Evolutionary conservation across 192 early-diverging fungal species (phyloP), one percentile per base, ranked within the genome.

Genomic region (Diversispora epigaea): DNA sequence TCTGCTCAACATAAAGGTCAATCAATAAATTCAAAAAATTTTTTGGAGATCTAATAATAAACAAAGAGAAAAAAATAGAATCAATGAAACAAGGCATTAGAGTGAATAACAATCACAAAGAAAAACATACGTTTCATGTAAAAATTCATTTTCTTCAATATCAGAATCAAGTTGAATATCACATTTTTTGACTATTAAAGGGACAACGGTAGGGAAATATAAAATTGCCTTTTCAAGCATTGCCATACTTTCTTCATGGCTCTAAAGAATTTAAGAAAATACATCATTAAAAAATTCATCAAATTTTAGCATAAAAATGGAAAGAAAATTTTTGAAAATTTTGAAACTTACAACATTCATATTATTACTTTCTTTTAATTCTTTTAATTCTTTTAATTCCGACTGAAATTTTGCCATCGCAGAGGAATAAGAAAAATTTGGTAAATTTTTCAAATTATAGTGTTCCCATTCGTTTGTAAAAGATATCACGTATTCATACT

Each of bases 401-500:
- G 92, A 52, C 80, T 94, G 93, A 83, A 90, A 94, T 73, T 88
- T 81, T 1, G 90, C 91, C 74, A 94, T 80, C 3, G 95, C 95
- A 4, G 85, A 71, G 17, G 92, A 92, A 77, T 85, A 98, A 17
- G 84, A 89, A 86, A 89, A 89, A 73, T 91, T 94, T 6, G 93
- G 94, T 25, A 85, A 50, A 10, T 76, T 73, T 55, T 66, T 11
- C 40, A 84, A 46, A 62, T 77, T 40, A 44, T 56, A 32, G 15
- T n/a, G 11, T 12, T 67, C 41, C 58, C 45, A 72, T 0, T 74
- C 62, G 75, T 62, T 77, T n/a, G 52, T 32, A 15, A 77, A 9
- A 82, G 50, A 64, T 46, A 82, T 49, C 10, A 89, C 78, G 69
- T 91, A 93, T 44, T 85, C 79, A 70, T 90, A 89, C 72, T 96